Evolutionary conservation across 768 basidiomycete genomes (phyloP), one percentile per base, ranked within the genome.

Genomic region (Nidula microcarpa): DNA sequence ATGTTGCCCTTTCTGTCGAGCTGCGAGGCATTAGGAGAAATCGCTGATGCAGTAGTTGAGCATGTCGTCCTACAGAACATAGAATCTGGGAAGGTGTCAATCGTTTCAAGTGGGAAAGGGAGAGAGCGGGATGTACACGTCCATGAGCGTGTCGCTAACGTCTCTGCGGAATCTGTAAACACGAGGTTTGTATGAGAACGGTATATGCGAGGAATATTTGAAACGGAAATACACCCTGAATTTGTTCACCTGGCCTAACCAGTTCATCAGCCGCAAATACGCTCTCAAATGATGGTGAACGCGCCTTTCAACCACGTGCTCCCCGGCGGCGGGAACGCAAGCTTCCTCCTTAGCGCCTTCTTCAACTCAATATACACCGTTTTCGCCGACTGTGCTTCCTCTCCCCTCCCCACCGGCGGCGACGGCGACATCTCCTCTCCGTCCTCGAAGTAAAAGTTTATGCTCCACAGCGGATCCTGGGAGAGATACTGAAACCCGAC

Each of bases 401-500:
- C 75, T 33, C 57, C 51, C 16, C 23, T 64, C 64, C 33, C 57
- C 55, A 16, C 60, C 61, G 52, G 61, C 53, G 55, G 65, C 51
- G 30, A 55, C 48, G 33, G 56, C 58, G 2, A 57, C 61, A 62
- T 68, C 13, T 64, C 72, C 33, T 75, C 62, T 68, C 66, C 39
- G 7, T 66, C 62, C 9, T 64, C 57, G 32, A 72, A 57, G 48
- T 80, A 80, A 53, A 75, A 85, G 50, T 87, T 84, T 10, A 77
- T 77, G 35, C 72, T 77, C 90, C 90, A 93, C 23, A 93, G 65
- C 1, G 91, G 82, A 64, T 98, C 94, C 67, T 95, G 94, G 53
- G 95, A 80, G 39, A 91, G 72, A 57, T 91, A 95, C 89, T 94
- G 96, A 61, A 95, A 95, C 1, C 83, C 83, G 2, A 96, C 78